phyloP scores from a whole-genome alignment of 176 grass and related monocot genomes.

The Phoenix roebelenii region DNA sequence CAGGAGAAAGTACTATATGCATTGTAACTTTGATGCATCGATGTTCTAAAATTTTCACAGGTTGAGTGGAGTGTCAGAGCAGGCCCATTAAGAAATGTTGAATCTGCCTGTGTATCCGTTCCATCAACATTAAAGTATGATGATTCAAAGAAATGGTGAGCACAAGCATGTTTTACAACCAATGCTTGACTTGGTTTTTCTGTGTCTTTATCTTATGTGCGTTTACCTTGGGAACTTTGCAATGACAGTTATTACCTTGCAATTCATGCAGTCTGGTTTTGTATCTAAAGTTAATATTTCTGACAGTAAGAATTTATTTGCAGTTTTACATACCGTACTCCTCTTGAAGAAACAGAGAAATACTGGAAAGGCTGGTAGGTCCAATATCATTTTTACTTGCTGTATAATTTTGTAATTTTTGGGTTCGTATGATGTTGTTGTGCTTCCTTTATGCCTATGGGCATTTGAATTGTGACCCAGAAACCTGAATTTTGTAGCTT shows the following conservation, averaged over 20 bases:
- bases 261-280: not conserved
- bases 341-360: constrained; percentile 75
- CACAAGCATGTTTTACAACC: constrained; percentile 1
- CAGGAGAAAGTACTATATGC: too few relatives aligned
- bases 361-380: constrained; percentile 97
- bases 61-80: constrained; percentile 90
- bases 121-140: constrained; percentile 78
- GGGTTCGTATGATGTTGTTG: too few relatives aligned
- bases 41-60: constrained; percentile 27
- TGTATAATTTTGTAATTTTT: too few relatives aligned
- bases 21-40: too few relatives aligned
- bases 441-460: too few relatives aligned
- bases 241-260: too few relatives aligned
- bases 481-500: too few relatives aligned
- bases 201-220: too few relatives aligned
- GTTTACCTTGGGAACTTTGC: too few relatives aligned
- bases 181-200: too few relatives aligned
- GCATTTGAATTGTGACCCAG: too few relatives aligned
- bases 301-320: constrained; percentile 12
- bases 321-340: constrained; percentile 81
- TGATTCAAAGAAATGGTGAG: constrained; percentile 78
- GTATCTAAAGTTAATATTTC: not conserved
- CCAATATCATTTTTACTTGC: not conserved
- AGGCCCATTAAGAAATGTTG: constrained; percentile 66
- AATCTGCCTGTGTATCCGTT: constrained; percentile 84